Base-by-base conservation (phyloP, 495 filamentous ascomycete genomes). In the Jackrogersella multiformis region DNA sequence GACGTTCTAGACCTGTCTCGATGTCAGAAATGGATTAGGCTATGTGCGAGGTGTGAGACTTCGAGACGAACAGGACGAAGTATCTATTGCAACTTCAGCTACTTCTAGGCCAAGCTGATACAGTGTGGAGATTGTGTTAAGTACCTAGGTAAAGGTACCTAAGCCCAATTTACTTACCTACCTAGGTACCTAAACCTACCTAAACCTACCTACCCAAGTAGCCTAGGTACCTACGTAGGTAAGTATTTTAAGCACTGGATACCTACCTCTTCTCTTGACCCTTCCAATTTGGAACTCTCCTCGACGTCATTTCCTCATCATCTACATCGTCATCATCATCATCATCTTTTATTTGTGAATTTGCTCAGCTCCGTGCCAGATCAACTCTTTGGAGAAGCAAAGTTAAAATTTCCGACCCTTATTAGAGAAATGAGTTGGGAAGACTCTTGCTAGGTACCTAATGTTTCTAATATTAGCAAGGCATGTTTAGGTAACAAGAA, bases 231-330 rank as follows among this genome's bases (percentile, higher is more conserved):
- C n/a, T n/a, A n/a, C n/a, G n/a, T n/a, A n/a, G n/a, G n/a, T n/a
- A n/a, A n/a, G n/a, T n/a, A n/a, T n/a, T n/a, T n/a, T n/a, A n/a
- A n/a, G n/a, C n/a, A n/a, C n/a, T n/a, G n/a, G n/a, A n/a, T n/a
- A n/a, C n/a, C n/a, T n/a, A n/a, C n/a, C n/a, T n/a, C n/a, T n/a
- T n/a, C n/a, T n/a, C n/a, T n/a, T n/a, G n/a, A n/a, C n/a, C n/a
- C n/a, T 26, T 32, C 42, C 30, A 38, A 46, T 59, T 66, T 58
- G 38, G 55, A 58, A 39, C 21, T 34, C 35, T 13, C 7, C 21
- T 32, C 34, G 51, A 67, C 64, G 64, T 67, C 64, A 67, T 67
- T 30, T 38, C 8, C 30, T 66, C 46, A 59, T 61, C 64, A 61
- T 61, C 32, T 45, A 23, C 20, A 39, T 46, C 61, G 23, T 57